These are phyloP conservation scores for Suillus paluster DNA, from an alignment of 768 basidiomycete species.

Conservation along the genomic window DNA sequence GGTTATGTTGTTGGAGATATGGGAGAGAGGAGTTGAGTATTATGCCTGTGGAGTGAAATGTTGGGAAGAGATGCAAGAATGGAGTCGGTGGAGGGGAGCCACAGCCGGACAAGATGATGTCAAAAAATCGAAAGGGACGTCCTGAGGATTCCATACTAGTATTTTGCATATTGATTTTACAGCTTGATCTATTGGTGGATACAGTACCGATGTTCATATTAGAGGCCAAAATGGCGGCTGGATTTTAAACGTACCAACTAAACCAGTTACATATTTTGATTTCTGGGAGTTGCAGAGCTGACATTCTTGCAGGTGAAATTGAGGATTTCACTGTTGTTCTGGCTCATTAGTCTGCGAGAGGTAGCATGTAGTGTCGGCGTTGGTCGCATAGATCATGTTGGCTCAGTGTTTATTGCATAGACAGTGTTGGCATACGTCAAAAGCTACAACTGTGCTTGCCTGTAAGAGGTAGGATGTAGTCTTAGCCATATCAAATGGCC, in stretches of 20 bases:
- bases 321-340: slow-evolving; percentile 33
- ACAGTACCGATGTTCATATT: slow-evolving; percentile 14
- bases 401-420: too few relatives aligned
- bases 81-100: slow-evolving; percentile 9
- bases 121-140: slow-evolving; percentile 65
- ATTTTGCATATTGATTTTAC: slow-evolving; percentile 74
- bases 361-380: too few relatives aligned
- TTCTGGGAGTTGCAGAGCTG: slow-evolving; percentile 53
- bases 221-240: slow-evolving; percentile 14
- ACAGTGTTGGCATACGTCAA: too few relatives aligned
- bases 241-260: slow-evolving; percentile 63
- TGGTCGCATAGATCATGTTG: too few relatives aligned
- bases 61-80: slow-evolving; percentile 9
- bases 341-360: slow-evolving; percentile 25
- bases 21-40: slow-evolving; percentile 56
- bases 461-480: too few relatives aligned
- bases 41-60: slow-evolving; percentile 25
- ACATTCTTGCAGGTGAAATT: slow-evolving; percentile 39
- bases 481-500: too few relatives aligned
- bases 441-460: too few relatives aligned
- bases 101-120: slow-evolving; percentile 37
- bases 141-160: slow-evolving; percentile 79
- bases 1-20: slow-evolving; percentile 47
- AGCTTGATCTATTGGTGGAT: slow-evolving; percentile 57
- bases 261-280: slow-evolving; percentile 62